Conservation (phyloP, 108 stramenopile species). For the Skeletonema tropicum region DNA sequence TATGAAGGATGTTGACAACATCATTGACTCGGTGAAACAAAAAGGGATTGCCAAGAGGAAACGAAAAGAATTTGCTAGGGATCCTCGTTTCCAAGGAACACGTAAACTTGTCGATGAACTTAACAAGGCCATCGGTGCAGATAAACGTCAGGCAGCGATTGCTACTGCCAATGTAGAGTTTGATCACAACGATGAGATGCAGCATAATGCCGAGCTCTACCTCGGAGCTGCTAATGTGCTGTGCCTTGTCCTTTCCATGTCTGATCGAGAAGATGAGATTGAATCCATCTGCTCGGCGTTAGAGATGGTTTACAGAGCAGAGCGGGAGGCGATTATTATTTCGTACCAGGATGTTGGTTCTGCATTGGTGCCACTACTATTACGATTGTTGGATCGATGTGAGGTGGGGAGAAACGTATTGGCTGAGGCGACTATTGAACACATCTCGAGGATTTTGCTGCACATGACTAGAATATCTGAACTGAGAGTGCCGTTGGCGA, state of each 20-base stretch:
- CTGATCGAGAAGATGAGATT: conserved; percentile 74
- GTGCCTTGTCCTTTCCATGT: conserved; percentile 57
- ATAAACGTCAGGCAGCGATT: conserved; percentile 63
- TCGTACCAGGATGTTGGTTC: conserved; percentile 70
- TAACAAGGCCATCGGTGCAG: conserved; percentile 44
- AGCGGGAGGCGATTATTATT: conserved; percentile 50
- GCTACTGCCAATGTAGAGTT: conserved; percentile 67
- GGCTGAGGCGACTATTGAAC: conserved; percentile 60
- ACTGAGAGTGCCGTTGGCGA: conserved; percentile 52
- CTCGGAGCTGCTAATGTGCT: conserved; percentile 72
- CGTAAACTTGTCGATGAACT: conserved; percentile 31
- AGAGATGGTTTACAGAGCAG: conserved; percentile 81
- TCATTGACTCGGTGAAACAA: conserved; percentile 9
- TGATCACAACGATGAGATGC: conserved; percentile 63
- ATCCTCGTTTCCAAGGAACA: conserved; percentile 16
- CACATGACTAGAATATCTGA: conserved; percentile 72
- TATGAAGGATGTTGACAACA: neutral
- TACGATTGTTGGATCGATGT: conserved; percentile 63
- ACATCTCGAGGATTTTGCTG: conserved; percentile 64
- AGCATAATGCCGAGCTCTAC: conserved; percentile 71
- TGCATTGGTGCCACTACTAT: conserved; percentile 58
- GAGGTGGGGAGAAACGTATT: conserved; percentile 49
- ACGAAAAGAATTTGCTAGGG: conserved; percentile 35
- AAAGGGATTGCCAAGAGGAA: conserved; percentile 32
- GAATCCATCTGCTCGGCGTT: conserved; percentile 70